A percentile compares a stretch with the other conserved stretches of the same genome.
phyloP scores from a whole-genome alignment of 768 basidiomycete genomes.

The Lactarius vividus region DNA sequence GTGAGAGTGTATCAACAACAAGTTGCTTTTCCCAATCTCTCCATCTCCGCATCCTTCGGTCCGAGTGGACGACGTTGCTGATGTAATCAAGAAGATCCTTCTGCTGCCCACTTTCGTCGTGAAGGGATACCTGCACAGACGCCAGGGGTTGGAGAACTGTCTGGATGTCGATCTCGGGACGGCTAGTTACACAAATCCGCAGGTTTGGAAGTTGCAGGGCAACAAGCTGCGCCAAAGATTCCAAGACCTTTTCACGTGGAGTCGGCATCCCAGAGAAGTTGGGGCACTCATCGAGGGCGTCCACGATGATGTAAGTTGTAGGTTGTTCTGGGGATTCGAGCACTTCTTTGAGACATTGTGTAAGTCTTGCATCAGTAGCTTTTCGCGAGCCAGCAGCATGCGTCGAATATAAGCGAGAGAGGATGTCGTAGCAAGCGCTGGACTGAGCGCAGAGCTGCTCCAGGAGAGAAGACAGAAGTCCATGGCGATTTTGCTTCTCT shows the following conservation, averaged over 20 bases:
- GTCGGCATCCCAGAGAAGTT: slow-evolving; percentile 10
- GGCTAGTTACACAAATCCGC: slow-evolving; percentile 8
- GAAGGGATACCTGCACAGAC: background rate
- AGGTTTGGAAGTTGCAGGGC: background rate
- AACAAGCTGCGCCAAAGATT: background rate
- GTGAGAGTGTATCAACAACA: slow-evolving; percentile 5
- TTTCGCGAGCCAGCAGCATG: background rate
- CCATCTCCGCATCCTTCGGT: slow-evolving; percentile 14
- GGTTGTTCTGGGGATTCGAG: slow-evolving; percentile 3
- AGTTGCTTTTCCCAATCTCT: background rate
- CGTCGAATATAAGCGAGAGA: background rate
- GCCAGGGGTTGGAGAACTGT: background rate
- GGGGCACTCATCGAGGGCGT: slow-evolving; percentile 20
- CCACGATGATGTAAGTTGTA: slow-evolving; percentile 1
- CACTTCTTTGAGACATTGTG: slow-evolving; percentile 3
- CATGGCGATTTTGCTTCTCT: slow-evolving; percentile 5
- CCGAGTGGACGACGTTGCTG: background rate
- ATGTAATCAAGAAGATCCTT: slow-evolving; percentile 6
- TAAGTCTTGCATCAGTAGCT: background rate
- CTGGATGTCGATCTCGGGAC: slow-evolving; percentile 14
- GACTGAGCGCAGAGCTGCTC: slow-evolving; percentile 9
- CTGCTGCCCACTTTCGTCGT: slow-evolving; percentile 7
- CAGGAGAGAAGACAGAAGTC: slow-evolving; percentile 12
- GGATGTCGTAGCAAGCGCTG: background rate
- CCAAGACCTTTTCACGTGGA: slow-evolving; percentile 8